Conservation (phyloP, 2,329 filamentous ascomycete genomes). For the Fragosphaeria purpurea region DNA sequence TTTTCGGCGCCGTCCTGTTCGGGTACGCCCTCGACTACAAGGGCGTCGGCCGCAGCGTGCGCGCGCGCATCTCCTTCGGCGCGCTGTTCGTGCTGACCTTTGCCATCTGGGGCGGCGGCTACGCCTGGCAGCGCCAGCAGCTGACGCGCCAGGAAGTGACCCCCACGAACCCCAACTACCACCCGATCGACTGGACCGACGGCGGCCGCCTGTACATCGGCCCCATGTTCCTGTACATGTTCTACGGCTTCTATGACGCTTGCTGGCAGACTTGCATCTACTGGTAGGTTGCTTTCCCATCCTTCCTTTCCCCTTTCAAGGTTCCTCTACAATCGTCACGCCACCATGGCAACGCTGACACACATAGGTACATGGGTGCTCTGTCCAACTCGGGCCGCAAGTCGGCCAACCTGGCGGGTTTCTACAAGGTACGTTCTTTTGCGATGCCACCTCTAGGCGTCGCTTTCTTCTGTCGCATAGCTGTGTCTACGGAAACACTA, state of each 20-base stretch:
- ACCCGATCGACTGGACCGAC: conserved; percentile 52
- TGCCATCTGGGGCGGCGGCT: conserved; percentile 74
- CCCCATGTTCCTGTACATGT: conserved; percentile 82
- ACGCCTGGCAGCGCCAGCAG: conserved; percentile 61
- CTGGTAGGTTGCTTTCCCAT: conserved; percentile 54
- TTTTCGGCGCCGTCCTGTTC: conserved; percentile 63
- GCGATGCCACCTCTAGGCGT: too few species aligned
- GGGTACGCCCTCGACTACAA: conserved; percentile 60
- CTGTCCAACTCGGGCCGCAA: conserved; percentile 88
- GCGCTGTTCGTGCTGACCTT: conserved; percentile 62
- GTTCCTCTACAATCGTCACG: not conserved
- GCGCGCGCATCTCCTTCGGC: conserved; percentile 55
- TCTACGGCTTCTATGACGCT: conserved; percentile 83
- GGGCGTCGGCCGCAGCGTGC: conserved; percentile 49
- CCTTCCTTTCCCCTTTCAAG: not conserved
- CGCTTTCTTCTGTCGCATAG: too few species aligned
- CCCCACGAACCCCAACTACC: conserved; percentile 14
- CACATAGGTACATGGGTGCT: conserved; percentile 72
- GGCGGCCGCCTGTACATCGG: conserved; percentile 52
- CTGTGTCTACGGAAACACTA: too few species aligned
- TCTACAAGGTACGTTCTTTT: conserved; percentile 12
- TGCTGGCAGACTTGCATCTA: conserved; percentile 86
- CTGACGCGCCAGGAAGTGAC: conserved; percentile 33
- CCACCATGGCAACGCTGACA: not conserved
- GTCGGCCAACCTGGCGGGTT: conserved; percentile 74